These are phyloP conservation scores for Pseudoperonospora humuli DNA, from an alignment of 352 stramenopile genomes.

Conservation along the genomic window DNA sequence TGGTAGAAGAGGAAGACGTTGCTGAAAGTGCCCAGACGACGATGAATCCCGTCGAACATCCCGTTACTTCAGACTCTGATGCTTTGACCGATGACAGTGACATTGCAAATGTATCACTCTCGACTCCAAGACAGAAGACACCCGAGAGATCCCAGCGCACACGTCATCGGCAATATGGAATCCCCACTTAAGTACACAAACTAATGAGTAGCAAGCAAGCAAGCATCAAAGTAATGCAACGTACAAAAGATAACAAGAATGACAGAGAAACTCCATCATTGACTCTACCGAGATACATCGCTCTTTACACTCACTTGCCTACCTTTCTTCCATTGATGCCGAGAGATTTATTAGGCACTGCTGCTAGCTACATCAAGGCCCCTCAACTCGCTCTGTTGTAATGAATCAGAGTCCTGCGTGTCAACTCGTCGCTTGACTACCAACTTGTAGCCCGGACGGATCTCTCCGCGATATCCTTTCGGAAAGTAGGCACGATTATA, in stretches of 20 bases:
- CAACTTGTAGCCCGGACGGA: constrained; percentile 68
- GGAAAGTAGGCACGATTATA: constrained; percentile 83
- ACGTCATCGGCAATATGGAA: constrained; percentile 8
- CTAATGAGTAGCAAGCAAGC: background rate
- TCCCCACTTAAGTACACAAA: constrained; percentile 7
- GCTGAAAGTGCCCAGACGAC: constrained; percentile 2
- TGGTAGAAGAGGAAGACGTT: constrained; percentile 1
- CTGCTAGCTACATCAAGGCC: constrained; percentile 19
- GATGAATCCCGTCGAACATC: constrained; percentile 2
- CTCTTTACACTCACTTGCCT: no score
- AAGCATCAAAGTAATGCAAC: constrained; percentile 9
- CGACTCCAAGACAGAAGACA: constrained; percentile 5
- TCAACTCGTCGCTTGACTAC: constrained; percentile 56
- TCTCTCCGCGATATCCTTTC: constrained; percentile 77
- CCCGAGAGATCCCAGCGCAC: constrained; percentile 13
- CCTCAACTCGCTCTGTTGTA: constrained; percentile 23
- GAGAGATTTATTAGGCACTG: constrained; percentile 16
- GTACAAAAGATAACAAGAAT: constrained; percentile 13
- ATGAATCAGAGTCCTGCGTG: constrained; percentile 1
- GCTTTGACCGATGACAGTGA: constrained; percentile 3
- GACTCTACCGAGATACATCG: constrained; percentile 10
- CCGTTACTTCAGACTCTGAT: constrained; percentile 5
- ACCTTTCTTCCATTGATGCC: no score
- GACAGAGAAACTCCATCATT: background rate
- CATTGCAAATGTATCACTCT: background rate